Conservation (phyloP, 2,329 filamentous ascomycete genomes). For the Ophiostoma triangulosporum region DNA sequence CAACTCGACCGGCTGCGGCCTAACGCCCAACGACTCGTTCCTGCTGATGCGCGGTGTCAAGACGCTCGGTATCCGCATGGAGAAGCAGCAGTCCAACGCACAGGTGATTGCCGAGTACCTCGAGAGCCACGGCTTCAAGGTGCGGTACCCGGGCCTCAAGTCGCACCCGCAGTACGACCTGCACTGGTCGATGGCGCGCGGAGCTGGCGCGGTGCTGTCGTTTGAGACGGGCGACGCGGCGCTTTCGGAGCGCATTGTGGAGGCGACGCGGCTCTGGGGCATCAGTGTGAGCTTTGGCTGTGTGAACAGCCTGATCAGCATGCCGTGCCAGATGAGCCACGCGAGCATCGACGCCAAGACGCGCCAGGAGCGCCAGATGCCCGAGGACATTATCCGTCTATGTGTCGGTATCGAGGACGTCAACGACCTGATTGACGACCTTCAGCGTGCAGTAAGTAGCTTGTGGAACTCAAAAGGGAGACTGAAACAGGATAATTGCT, state of each 20-base stretch:
- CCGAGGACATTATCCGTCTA: constrained; percentile 88
- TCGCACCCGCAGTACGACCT: constrained; percentile 94
- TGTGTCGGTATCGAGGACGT: constrained; percentile 95
- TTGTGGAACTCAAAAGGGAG: neutral
- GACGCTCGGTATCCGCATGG: constrained; percentile 94
- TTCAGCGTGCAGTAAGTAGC: constrained; percentile 73
- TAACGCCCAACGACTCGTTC: constrained; percentile 93
- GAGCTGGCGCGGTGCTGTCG: constrained; percentile 83
- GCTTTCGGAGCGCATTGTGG: constrained; percentile 84
- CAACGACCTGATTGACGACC: constrained; percentile 82
- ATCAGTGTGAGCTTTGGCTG: constrained; percentile 97
- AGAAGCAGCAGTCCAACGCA: constrained; percentile 91
- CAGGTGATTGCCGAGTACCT: constrained; percentile 86
- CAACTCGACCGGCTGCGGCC: constrained; percentile 87
- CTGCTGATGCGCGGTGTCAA: constrained; percentile 91
- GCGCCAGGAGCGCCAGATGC: constrained; percentile 74
- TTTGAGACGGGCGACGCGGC: constrained; percentile 86
- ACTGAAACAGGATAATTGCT: neutral
- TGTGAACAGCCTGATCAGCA: constrained; percentile 96
- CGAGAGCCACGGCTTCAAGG: constrained; percentile 80
- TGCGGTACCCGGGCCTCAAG: constrained; percentile 85
- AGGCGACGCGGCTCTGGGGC: constrained; percentile 79
- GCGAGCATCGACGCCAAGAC: constrained; percentile 96
- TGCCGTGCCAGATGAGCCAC: constrained; percentile 99
- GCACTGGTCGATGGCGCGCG: constrained; percentile 89